These are phyloP conservation scores for Boletellus ananas DNA, from an alignment of 768 basidiomycete genomes.

Conservation along the genomic window DNA sequence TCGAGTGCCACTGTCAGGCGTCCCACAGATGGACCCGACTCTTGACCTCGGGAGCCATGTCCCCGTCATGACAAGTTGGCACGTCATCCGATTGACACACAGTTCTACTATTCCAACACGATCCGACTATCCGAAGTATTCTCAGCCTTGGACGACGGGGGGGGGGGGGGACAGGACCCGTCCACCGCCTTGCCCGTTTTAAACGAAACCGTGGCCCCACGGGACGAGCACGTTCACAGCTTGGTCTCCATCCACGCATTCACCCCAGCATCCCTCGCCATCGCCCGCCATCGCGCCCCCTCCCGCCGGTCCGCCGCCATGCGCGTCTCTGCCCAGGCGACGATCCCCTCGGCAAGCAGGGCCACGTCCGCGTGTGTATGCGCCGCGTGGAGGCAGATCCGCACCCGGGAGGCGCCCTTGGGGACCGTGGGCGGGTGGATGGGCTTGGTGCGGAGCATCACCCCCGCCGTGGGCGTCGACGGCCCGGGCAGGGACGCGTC, in stretches of 20 bases:
- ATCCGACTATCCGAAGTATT: no score
- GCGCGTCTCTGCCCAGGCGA: conserved; percentile 33
- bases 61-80: no score
- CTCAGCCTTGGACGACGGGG: no score
- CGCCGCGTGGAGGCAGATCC: conserved; percentile 84
- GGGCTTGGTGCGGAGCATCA: conserved; percentile 63
- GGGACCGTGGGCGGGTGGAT: conserved; percentile 91
- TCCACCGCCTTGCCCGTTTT: no score
- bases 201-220: no score
- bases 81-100: no score
- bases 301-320: conserved; percentile 5
- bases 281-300: conserved; percentile 8
- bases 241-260: conserved; percentile 30
- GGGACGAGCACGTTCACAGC: conserved; percentile 7
- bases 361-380: conserved; percentile 66
- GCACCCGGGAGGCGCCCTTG: conserved; percentile 75
- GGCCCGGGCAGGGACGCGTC: background rate
- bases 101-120: no score
- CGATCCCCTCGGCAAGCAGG: conserved; percentile 46
- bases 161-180: no score
- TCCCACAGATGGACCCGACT: no score
- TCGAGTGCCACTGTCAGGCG: no score
- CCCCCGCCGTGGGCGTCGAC: conserved; percentile 10
- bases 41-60: no score
- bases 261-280: conserved; percentile 15